A percentile compares a stretch with the other conserved stretches of the same genome.
Conservation (phyloP, 257 asterid species). For the Penstemon newberryi region DNA sequence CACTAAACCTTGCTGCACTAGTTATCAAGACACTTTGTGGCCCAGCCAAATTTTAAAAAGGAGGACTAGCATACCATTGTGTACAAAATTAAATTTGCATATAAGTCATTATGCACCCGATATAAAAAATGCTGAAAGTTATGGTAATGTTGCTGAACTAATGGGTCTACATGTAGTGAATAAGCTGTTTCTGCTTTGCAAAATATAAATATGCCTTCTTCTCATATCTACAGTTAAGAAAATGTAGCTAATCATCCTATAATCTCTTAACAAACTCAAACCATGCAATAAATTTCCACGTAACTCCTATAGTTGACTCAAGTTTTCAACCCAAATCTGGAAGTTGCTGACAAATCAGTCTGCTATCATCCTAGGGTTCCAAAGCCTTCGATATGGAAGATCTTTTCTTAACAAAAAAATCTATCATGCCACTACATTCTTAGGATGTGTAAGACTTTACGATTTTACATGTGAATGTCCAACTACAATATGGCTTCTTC, state of each 20-base stretch:
- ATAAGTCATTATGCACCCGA: background rate
- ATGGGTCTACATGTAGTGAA: background rate
- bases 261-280: background rate
- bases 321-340: constrained; percentile 1
- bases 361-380: no score
- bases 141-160: constrained; percentile 1
- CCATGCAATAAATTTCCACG: constrained; percentile 3
- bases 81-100: background rate
- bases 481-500: no score
- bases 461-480: no score
- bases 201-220: background rate
- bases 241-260: no score
- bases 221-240: background rate
- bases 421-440: no score
- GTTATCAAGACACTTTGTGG: background rate
- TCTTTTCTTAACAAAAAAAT: no score
- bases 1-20: background rate
- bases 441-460: no score
- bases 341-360: no score
- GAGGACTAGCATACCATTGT: background rate
- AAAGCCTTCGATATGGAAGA: no score
- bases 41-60: background rate
- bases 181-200: background rate
- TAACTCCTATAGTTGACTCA: constrained; percentile 4
- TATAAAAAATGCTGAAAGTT: background rate